phyloP scores from a whole-genome alignment of 2,329 filamentous ascomycete species.

The Plectosphaerella plurivora region DNA sequence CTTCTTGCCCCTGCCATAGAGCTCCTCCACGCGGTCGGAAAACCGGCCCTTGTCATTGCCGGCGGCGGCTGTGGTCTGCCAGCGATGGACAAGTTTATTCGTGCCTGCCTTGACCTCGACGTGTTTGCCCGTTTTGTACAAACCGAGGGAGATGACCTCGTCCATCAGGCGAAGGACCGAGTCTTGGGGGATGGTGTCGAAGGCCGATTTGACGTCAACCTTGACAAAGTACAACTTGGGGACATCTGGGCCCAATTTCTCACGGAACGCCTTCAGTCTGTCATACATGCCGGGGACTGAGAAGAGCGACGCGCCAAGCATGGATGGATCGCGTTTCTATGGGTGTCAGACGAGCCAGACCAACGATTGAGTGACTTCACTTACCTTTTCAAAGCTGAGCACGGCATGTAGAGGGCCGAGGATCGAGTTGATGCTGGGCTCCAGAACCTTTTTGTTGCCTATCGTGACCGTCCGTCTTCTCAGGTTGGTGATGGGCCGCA shows the following conservation, averaged over 20 bases:
- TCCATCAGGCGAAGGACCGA: slow-evolving; percentile 64
- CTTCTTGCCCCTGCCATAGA: slow-evolving; percentile 42
- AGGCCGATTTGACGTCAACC: slow-evolving; percentile 85
- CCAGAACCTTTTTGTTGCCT: slow-evolving; percentile 59
- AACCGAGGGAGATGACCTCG: slow-evolving; percentile 48
- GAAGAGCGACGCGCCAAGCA: slow-evolving; percentile 75
- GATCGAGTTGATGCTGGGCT: slow-evolving; percentile 39
- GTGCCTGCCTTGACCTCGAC: slow-evolving; percentile 59
- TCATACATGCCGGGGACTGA: slow-evolving; percentile 77
- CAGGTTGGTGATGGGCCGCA: slow-evolving; percentile 86
- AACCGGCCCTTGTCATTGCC: slow-evolving; percentile 38
- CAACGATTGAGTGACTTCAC: not conserved
- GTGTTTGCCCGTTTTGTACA: slow-evolving; percentile 71
- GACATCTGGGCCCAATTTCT: slow-evolving; percentile 31
- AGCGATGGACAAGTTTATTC: slow-evolving; percentile 41
- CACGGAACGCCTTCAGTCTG: slow-evolving; percentile 67
- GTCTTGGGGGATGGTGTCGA: slow-evolving; percentile 88
- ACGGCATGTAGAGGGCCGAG: slow-evolving; percentile 71
- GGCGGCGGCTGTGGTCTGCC: slow-evolving; percentile 46
- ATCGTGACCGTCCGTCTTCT: slow-evolving; percentile 55
- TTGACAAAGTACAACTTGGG: slow-evolving; percentile 78
- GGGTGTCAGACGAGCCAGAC: not conserved
- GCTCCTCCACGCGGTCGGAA: slow-evolving; percentile 24
- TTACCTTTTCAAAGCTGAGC: slow-evolving; percentile 73
- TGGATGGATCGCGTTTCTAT: slow-evolving; percentile 43